phyloP scores from a whole-genome alignment of 345 rosid genomes.

The Arabidopsis thaliana region DNA sequence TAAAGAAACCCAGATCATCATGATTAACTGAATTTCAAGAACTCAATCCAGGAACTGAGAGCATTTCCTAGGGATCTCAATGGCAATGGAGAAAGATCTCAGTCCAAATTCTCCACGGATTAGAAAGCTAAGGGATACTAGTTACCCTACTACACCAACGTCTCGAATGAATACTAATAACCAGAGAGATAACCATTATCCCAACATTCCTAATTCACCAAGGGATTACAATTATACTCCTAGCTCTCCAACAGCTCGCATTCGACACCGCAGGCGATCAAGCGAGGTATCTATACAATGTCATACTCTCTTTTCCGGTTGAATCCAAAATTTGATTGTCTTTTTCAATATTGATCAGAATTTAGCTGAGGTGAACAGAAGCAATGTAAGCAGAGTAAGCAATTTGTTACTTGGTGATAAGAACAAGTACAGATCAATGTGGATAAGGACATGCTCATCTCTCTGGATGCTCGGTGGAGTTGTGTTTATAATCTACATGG shows the following conservation, averaged over 20 bases:
- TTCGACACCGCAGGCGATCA: slow-evolving; percentile 52
- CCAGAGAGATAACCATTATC: slow-evolving; percentile 45
- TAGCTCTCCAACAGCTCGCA: slow-evolving; percentile 47
- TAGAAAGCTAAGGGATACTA: slow-evolving; percentile 35
- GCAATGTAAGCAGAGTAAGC: slow-evolving; percentile 78
- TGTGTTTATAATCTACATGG: slow-evolving; percentile 75
- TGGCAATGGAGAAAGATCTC: slow-evolving; percentile 38
- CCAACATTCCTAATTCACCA: slow-evolving; percentile 39
- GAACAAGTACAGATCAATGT: slow-evolving; percentile 75
- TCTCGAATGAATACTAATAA: slow-evolving; percentile 33
- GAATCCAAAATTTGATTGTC: neutral
- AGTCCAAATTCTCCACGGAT: slow-evolving; percentile 35
- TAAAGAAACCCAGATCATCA: neutral
- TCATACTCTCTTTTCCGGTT: neutral
- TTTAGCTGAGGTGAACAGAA: slow-evolving; percentile 51
- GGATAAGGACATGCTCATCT: slow-evolving; percentile 77
- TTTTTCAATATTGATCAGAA: slow-evolving; percentile 33
- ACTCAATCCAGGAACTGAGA: slow-evolving; percentile 8
- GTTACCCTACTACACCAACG: slow-evolving; percentile 25
- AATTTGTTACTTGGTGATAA: slow-evolving; percentile 65
- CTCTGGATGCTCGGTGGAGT: slow-evolving; percentile 90
- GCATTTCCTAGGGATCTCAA: slow-evolving; percentile 1
- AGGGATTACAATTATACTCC: slow-evolving; percentile 42
- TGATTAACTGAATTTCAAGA: neutral
- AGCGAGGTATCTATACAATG: slow-evolving; percentile 41